Percentiles rank a stretch among this genome's conserved stretches.
phyloP scores from a whole-genome alignment of 345 rosid species.

The Cardamine occulta region DNA sequence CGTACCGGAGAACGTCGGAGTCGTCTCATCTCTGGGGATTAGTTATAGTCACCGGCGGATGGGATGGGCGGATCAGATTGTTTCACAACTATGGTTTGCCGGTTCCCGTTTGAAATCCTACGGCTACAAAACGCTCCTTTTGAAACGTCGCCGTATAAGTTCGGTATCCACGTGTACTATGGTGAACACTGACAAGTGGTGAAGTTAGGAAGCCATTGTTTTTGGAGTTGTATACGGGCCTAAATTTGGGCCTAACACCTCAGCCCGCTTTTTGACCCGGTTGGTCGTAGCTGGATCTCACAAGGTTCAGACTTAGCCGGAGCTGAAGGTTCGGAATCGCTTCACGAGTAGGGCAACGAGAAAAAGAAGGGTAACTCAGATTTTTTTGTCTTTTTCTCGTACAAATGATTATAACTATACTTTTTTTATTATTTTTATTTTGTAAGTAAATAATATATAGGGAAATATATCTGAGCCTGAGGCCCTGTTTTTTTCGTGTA shows the following conservation, averaged over 20 bases:
- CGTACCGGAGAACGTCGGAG: conserved; percentile 64
- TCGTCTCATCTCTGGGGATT: conserved; percentile 85
- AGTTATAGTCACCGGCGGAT: conserved; percentile 90
- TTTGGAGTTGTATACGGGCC: conserved; percentile 26
- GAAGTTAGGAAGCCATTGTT: conserved; percentile 1
- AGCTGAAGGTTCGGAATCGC: conserved; percentile 27
- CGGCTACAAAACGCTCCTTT: conserved; percentile 33
- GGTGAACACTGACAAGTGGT: background rate
- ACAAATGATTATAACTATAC: conserved; percentile 15
- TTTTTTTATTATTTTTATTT: background rate
- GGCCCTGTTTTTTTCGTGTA: conserved; percentile 20
- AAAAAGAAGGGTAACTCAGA: conserved; percentile 8
- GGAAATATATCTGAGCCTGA: conserved; percentile 22
- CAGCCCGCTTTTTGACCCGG: conserved; percentile 10
- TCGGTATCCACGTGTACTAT: conserved; percentile 1
- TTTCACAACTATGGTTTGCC: conserved; percentile 94
- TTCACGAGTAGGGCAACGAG: conserved; percentile 12
- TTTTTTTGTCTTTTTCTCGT: conserved; percentile 32
- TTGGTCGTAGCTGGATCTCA: conserved; percentile 8
- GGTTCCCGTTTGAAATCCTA: conserved; percentile 52
- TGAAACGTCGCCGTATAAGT: conserved; percentile 24
- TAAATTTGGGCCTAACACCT: conserved; percentile 20
- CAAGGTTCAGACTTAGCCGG: conserved; percentile 9
- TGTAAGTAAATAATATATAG: conserved; percentile 28
- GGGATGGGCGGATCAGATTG: conserved; percentile 90